phyloP scores from a whole-genome alignment of 192 early-diverging fungal species.

The Pilaira anomala region DNA sequence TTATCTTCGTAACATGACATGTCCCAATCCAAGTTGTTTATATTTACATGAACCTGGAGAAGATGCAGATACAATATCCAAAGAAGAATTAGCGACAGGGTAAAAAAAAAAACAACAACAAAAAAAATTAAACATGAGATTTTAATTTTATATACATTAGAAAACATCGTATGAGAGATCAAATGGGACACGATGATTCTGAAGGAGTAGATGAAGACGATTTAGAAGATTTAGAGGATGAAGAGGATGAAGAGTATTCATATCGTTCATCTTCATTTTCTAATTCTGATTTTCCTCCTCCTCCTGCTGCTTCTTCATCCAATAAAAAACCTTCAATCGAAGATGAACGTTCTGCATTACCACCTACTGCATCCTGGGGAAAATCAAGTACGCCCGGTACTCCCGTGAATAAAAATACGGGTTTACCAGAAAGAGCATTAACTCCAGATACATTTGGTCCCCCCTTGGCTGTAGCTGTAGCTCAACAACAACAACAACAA shows the following conservation, averaged over 20 bases:
- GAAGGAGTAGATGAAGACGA: conserved; percentile 21
- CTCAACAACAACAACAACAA: conserved; percentile 31
- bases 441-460: conserved; percentile 42
- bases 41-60: conserved; percentile 93
- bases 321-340: conserved; percentile 8
- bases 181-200: conserved; percentile 23
- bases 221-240: too few relatives aligned
- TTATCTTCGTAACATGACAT: conserved; percentile 87
- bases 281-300: conserved; percentile 11
- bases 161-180: conserved; percentile 49
- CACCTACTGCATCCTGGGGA: conserved; percentile 61
- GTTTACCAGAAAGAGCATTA: conserved; percentile 31
- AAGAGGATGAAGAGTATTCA: conserved; percentile 11
- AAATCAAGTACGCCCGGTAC: conserved; percentile 36
- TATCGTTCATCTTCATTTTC: conserved; percentile 9
- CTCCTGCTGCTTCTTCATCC: conserved; percentile 5
- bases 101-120: conserved; percentile 23
- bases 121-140: not conserved
- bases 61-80: conserved; percentile 89
- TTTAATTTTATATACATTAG: conserved; percentile 14
- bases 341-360: conserved; percentile 48
- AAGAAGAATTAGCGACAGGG: conserved; percentile 82
- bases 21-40: conserved; percentile 92
- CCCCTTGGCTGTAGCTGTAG: conserved; percentile 31
- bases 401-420: conserved; percentile 23